Base-by-base conservation (phyloP, 2,329 filamentous ascomycete genomes). In the Microcyclospora tardicrescens region DNA sequence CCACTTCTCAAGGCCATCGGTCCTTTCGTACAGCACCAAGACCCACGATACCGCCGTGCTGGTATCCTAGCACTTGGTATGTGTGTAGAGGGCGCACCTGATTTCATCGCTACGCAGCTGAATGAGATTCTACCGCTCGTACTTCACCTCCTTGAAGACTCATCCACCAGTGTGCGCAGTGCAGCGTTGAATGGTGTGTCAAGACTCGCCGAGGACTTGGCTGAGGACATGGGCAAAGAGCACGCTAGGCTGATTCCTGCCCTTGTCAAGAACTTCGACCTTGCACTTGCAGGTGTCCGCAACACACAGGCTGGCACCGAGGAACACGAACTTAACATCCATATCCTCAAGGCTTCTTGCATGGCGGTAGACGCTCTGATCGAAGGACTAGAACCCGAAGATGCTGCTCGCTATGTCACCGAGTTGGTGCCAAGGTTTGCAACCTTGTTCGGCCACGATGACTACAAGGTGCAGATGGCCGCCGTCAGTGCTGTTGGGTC, bases 71-170 rank as follows among this genome's bases (percentile, higher is more conserved):
- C 89, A 35, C 74, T 98, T 5, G 89, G 89, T 43, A 93, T 89
- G 68, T 89, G 84, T 52, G 89, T 94, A 38, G 91, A 96, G 68
- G 91, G 91, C 52, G 89, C 91, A 24, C 91, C 91, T 12, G 91
- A 98, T 61, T 98, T 96, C 64, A 86, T 96, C 56, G 85, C 84
- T 47, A 94, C 87, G 14, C 91, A 98, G 64, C 75, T 96, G 45
- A 73, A 81, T 55, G 75, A 81, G 48, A 81, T 96, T 49, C 76
- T 96, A 60, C 91, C 91, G 35, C 72, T 84, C 51, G 78, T 96
- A 42, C 71, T 95, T 41, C 78, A 77, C 54, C 73, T 96, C 8
- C 75, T 98, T 30, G 73, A 85, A 57, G 91, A 98, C 57, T 69
- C 75, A n/a, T 83, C 93, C 49, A 72, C 77, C 50, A 78, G 79